Conservation (phyloP, 2,329 filamentous ascomycete species). For the Aspergillus latus region DNA sequence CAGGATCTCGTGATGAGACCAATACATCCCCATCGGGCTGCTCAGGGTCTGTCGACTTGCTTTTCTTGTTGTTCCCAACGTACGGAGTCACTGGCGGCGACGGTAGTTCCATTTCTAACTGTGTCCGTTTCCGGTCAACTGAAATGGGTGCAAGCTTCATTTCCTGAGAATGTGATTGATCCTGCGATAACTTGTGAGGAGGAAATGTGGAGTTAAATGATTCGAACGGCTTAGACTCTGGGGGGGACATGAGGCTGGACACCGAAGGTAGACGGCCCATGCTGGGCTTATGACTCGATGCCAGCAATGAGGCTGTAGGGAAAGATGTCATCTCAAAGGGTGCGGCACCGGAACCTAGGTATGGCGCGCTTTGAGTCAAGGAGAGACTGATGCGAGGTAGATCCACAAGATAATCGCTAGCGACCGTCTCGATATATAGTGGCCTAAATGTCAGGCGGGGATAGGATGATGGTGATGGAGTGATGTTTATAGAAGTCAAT, state of each 20-base stretch:
- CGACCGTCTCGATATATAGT: slow-evolving; percentile 3
- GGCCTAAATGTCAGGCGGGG: background rate
- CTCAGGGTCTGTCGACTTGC: slow-evolving; percentile 34
- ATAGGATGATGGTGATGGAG: slow-evolving; percentile 11
- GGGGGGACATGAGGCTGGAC: slow-evolving; percentile 48
- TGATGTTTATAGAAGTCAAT: slow-evolving; percentile 26
- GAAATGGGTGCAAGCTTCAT: slow-evolving; percentile 45
- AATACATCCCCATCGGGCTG: slow-evolving; percentile 32
- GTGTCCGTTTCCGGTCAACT: slow-evolving; percentile 41
- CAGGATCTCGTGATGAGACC: slow-evolving; percentile 37
- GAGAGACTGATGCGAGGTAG: background rate
- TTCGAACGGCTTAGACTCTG: slow-evolving; percentile 53
- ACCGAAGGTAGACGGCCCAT: slow-evolving; percentile 47
- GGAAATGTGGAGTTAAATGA: slow-evolving; percentile 40
- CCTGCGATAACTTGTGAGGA: slow-evolving; percentile 30
- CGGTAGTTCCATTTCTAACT: slow-evolving; percentile 45
- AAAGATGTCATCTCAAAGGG: slow-evolving; percentile 30
- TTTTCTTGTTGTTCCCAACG: slow-evolving; percentile 42
- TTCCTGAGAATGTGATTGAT: slow-evolving; percentile 29
- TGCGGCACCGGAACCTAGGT: background rate
- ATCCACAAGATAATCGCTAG: slow-evolving; percentile 1
- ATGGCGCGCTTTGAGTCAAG: background rate
- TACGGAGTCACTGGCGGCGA: slow-evolving; percentile 50
- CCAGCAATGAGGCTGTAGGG: slow-evolving; percentile 23
- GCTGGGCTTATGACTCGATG: slow-evolving; percentile 27